A percentile compares a stretch with the other conserved stretches of the same genome.
Conservation (phyloP, 202 grass and related monocot species). For the Digitaria exilis region DNA sequence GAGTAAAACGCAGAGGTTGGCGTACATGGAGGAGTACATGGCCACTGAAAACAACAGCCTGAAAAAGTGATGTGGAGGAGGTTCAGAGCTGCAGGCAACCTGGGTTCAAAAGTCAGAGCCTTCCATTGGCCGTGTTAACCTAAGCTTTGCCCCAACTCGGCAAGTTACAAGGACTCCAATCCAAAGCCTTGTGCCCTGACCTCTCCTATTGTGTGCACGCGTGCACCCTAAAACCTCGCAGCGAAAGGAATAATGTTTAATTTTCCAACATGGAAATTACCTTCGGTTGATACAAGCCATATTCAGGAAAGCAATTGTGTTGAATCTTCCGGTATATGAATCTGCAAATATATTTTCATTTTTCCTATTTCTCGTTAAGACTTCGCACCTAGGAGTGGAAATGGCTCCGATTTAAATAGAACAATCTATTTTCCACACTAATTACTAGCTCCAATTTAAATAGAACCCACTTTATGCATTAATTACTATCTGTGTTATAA, state of each 20-base stretch:
- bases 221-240: neutral
- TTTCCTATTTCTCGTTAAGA: no score
- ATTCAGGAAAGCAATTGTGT: no score
- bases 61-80: neutral
- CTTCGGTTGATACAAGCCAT: no score
- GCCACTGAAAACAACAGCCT: no score
- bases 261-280: no score
- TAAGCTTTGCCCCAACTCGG: conserved; percentile 1
- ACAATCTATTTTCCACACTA: neutral
- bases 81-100: conserved; percentile 5
- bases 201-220: conserved; percentile 1
- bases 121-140: neutral
- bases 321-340: no score
- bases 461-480: neutral
- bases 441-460: neutral
- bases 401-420: no score
- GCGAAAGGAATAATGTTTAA: no score
- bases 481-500: neutral
- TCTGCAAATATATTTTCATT: no score
- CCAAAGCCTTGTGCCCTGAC: neutral
- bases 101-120: neutral
- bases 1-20: neutral
- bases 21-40: neutral
- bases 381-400: no score
- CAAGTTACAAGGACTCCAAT: neutral